Evolutionary conservation across 2,329 filamentous ascomycete genomes (phyloP).

Genomic region (Phoma sp.): DNA sequence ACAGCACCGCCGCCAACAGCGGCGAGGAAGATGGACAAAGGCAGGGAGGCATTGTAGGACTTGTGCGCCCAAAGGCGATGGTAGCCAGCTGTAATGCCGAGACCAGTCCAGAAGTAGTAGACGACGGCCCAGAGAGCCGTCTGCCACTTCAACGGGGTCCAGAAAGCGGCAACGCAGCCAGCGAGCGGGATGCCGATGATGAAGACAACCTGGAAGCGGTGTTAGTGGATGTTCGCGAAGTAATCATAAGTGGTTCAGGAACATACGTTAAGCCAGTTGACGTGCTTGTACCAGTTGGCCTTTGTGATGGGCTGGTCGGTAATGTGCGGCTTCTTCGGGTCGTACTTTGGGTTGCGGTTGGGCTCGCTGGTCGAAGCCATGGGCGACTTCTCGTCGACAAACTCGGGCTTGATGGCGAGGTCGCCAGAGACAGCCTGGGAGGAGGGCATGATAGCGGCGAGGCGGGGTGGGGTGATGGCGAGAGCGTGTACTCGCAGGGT

Average conservation of each 20-base stretch:
- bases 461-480: conserved; percentile 21
- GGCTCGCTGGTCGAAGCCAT: conserved; percentile 60
- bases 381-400: conserved; percentile 53
- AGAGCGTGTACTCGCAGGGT: conserved; percentile 25
- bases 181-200: conserved; percentile 79
- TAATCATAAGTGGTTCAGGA: not conserved
- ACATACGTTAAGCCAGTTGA: conserved; percentile 89
- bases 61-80: conserved; percentile 76
- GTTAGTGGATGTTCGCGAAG: conserved; percentile 20
- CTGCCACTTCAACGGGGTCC: conserved; percentile 76
- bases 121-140: conserved; percentile 75
- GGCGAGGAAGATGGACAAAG: conserved; percentile 58
- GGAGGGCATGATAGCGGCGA: conserved; percentile 54
- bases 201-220: conserved; percentile 71
- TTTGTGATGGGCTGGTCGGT: conserved; percentile 80
- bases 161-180: conserved; percentile 78
- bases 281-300: conserved; percentile 87
- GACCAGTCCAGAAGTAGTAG: conserved; percentile 85
- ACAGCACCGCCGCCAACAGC: conserved; percentile 57
- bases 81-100: conserved; percentile 66
- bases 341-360: conserved; percentile 59
- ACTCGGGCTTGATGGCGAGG: conserved; percentile 57
- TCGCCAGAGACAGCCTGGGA: conserved; percentile 58
- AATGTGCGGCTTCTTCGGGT: conserved; percentile 81
- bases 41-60: conserved; percentile 53